Evolutionary conservation across 768 basidiomycete genomes (phyloP).

Genomic region (Glaciozyma antarctica): DNA sequence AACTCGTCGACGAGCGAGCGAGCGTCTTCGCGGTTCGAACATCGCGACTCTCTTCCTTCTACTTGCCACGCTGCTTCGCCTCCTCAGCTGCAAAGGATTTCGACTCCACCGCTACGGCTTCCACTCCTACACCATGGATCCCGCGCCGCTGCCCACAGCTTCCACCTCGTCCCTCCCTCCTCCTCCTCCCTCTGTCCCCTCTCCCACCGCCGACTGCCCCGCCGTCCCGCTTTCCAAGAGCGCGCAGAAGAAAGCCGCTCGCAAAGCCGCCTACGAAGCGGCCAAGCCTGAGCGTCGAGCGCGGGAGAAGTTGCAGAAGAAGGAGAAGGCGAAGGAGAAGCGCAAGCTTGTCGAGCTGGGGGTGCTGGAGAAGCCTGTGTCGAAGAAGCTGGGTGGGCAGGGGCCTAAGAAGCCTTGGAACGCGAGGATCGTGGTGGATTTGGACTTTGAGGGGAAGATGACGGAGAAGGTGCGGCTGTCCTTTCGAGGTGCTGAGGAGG

Average conservation of each 20-base stretch:
- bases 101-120: neutral
- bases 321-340: constrained; percentile 62
- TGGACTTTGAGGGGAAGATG: constrained; percentile 90
- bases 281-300: constrained; percentile 65
- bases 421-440: constrained; percentile 68
- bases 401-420: constrained; percentile 42
- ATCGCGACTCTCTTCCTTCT: neutral
- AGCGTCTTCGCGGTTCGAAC: too few relatives aligned
- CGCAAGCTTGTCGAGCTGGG: constrained; percentile 40
- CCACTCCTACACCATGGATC: neutral
- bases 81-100: neutral
- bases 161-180: neutral
- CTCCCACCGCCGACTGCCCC: neutral
- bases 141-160: neutral
- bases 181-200: neutral
- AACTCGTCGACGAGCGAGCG: neutral
- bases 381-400: constrained; percentile 33
- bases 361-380: constrained; percentile 35
- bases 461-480: constrained; percentile 64
- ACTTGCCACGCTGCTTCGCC: neutral
- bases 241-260: neutral
- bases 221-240: neutral
- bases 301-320: constrained; percentile 53
- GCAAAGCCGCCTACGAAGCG: constrained; percentile 46
- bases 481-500: neutral